phyloP scores from a whole-genome alignment of 768 basidiomycete genomes.

The Rhodosporidiobolus odoratus region DNA sequence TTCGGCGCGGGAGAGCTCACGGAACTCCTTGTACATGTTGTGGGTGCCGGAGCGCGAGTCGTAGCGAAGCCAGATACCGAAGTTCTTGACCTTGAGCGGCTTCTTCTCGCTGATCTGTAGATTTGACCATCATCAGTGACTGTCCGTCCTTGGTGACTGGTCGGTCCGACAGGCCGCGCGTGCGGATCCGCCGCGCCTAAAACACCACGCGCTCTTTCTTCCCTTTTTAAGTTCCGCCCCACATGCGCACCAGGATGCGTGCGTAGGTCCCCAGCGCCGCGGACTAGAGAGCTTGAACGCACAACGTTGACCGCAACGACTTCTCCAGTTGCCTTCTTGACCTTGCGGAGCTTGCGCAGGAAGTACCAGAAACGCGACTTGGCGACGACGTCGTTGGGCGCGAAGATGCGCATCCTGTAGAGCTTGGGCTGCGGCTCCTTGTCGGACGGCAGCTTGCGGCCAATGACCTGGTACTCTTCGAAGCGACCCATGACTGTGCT shows the following conservation, averaged over 20 bases:
- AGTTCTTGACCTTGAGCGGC: slow-evolving; percentile 98
- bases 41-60: slow-evolving; percentile 99
- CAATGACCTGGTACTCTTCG: slow-evolving; percentile 90
- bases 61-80: slow-evolving; percentile 99
- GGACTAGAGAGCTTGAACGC: slow-evolving; percentile 51
- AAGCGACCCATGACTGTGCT: slow-evolving; percentile 50
- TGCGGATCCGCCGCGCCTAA: too few species aligned
- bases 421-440: slow-evolving; percentile 91
- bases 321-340: slow-evolving; percentile 99
- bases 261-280: too few species aligned
- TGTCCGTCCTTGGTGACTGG: too few species aligned
- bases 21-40: slow-evolving; percentile 99
- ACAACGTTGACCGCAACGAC: slow-evolving; percentile 98
- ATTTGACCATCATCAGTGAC: background rate
- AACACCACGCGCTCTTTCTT: too few species aligned
- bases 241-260: too few species aligned
- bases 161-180: too few species aligned
- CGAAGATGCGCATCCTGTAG: slow-evolving; percentile 99
- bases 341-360: slow-evolving; percentile 95
- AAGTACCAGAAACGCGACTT: slow-evolving; percentile 99
- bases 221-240: too few species aligned
- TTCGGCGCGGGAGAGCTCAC: slow-evolving; percentile 86
- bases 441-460: slow-evolving; percentile 93
- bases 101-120: slow-evolving; percentile 90
- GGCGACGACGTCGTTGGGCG: slow-evolving; percentile 96